These are phyloP conservation scores for Aulographum hederae DNA, from an alignment of 2,329 filamentous ascomycete genomes.

Conservation along the genomic window DNA sequence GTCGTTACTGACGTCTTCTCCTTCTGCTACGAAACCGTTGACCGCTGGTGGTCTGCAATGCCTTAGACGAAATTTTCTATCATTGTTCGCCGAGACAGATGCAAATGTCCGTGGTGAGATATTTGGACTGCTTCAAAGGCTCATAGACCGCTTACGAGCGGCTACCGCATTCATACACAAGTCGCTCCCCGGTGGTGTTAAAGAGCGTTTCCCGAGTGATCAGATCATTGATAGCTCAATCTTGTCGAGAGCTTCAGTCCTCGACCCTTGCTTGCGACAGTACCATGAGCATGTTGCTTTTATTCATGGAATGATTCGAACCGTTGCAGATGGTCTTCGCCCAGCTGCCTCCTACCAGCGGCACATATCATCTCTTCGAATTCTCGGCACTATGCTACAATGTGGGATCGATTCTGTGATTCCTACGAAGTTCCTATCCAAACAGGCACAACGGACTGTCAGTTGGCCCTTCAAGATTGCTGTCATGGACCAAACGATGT, in stretches of 20 bases:
- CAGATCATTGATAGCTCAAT: neutral
- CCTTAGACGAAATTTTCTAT: neutral
- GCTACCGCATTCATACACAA: conserved; percentile 16
- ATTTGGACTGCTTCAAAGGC: conserved; percentile 52
- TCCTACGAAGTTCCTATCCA: conserved; percentile 19
- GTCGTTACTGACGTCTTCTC: neutral
- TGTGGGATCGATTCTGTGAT: conserved; percentile 43
- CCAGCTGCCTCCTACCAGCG: conserved; percentile 79
- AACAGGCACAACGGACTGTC: conserved; percentile 27
- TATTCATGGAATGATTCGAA: conserved; percentile 5
- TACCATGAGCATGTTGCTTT: neutral
- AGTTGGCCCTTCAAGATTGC: conserved; percentile 31
- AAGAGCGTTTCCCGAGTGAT: conserved; percentile 1
- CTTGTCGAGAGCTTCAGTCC: neutral
- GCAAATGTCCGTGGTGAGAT: conserved; percentile 18
- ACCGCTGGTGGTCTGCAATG: neutral
- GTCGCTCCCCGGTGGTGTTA: conserved; percentile 5
- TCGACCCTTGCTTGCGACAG: neutral
- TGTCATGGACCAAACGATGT: conserved; percentile 25
- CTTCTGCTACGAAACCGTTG: neutral
- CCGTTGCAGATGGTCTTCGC: conserved; percentile 42
- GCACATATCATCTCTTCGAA: conserved; percentile 64
- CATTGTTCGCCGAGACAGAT: neutral
- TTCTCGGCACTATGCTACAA: conserved; percentile 46
- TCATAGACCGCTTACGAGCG: conserved; percentile 45